Evolutionary conservation across 441 rosid genomes (phyloP), one percentile per base, ranked within the genome.

Genomic region (Erodium chrysanthum): DNA sequence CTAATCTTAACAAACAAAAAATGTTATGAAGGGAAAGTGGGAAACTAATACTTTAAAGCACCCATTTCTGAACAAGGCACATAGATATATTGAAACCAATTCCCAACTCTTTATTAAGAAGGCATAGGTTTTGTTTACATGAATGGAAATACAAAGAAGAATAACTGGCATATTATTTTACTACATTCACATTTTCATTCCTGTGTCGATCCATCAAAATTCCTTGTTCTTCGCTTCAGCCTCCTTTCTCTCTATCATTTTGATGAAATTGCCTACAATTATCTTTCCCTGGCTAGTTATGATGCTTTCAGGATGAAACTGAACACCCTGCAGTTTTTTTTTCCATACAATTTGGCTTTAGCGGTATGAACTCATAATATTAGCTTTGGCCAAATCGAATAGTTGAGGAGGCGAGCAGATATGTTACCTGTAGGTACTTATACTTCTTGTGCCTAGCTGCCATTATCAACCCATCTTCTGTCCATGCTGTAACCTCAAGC

Each of bases 241-340:
- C 67, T 88, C 88, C 21, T 80, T 85, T 67, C 56, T 75, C 82
- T 85, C 89, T 23, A 88, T 77, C 74, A 88, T 42, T 78, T 76
- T 85, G 78, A 93, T 71, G 83, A 93, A 93, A 71, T 93, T 91
- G 46, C 76, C 65, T 7, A 93, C 86, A 15, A 88, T 88, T 1
- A 44, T 84, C 85, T 74, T 91, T 70, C 97, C 96, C 73, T 89
- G 88, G 0, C 71, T 59, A 59, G 93, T 89, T 76, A 91, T 88
- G 67, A 93, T 93, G 86, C 98, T 93, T 67, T 91, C 97, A 0
- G 96, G 98, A 83, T 89, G 96, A 78, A 93, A 91, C 67, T 91
- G 97, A 44, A 91, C 98, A 11, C 98, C 97, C 96, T 93, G 85
- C 76, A 74, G 66, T 48, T 33, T 54, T 27, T 6, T 10, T 33